Conservation (phyloP, 179 eudicot genomes). For the Corrigiola litoralis region DNA sequence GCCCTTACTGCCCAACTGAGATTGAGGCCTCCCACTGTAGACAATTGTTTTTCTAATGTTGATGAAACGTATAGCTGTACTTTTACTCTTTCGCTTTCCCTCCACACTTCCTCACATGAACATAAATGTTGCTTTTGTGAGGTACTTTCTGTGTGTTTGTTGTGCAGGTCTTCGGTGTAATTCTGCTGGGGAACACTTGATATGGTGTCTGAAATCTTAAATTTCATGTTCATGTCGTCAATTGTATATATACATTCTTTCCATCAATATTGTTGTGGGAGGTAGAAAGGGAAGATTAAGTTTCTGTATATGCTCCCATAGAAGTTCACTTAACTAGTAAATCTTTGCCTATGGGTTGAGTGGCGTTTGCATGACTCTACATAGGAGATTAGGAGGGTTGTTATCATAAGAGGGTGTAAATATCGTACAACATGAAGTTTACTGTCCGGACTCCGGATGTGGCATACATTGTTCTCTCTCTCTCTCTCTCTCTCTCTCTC, state of each 20-base stretch:
- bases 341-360: no score
- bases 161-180: slow-evolving; percentile 18
- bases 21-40: slow-evolving; percentile 65
- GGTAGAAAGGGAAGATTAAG: not conserved
- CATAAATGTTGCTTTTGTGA: slow-evolving; percentile 11
- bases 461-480: no score
- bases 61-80: slow-evolving; percentile 2
- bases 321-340: no score
- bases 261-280: not conserved
- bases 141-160: slow-evolving; percentile 14
- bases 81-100: slow-evolving; percentile 3
- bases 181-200: not conserved
- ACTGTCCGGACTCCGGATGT: no score
- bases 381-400: no score
- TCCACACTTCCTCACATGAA: not conserved
- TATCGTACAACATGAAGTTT: no score
- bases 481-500: no score
- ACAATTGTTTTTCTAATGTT: slow-evolving; percentile 62
- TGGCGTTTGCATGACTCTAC: no score
- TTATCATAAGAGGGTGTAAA: no score
- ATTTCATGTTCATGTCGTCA: slow-evolving; percentile 6
- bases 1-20: slow-evolving; percentile 93
- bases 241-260: slow-evolving; percentile 25
- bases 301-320: no score
- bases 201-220: slow-evolving; percentile 1